Evolutionary conservation across 2,329 filamentous ascomycete genomes (phyloP), one percentile per base, ranked within the genome.

Genomic region (Huntiella decipiens): DNA sequence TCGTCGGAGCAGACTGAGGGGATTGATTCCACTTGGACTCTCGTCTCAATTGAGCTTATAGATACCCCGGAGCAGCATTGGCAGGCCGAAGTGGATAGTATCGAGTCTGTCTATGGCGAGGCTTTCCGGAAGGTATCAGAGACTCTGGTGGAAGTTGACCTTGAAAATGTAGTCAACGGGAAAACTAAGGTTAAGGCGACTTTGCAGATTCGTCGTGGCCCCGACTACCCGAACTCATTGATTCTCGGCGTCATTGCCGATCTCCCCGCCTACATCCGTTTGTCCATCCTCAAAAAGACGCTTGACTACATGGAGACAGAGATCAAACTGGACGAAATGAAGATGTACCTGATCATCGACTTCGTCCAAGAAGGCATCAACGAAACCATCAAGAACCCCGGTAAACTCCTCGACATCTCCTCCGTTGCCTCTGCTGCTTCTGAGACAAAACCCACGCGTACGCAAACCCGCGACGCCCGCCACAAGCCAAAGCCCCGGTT

Each of bases 321-420:
- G 22, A 69, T 93, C 28, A 63, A 79, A 11, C 88, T 85, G 17
- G 85, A 92, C 56, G 82, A 85, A 35, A 94, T 93, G 80, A 77
- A 75, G 57, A 73, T 95, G 10, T 96, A 87, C 61, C 83, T 83
- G 52, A 70, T 93, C 10, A 72, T 88, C 44, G 87, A 94, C 61
- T 96, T 88, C 87, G 64, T 96, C 3, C 87, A 96, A 58, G 75
- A 82, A 52, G 79, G 86, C 53, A 76, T 93, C 51, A 79, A 84
- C 48, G 63, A 63, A n/a, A 83, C 96, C 47, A 79, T 95, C 45
- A 78, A 87, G 51, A 74, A 80, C 48, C 91, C 91, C 0, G 91
- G 88, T 1, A 80, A 74, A 51, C 68, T 98, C 35, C 73, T 81
- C 35, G 86, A 93, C 46, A 84, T 96, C 35, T 82, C 87, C 1